Conservation (phyloP, 1,284 basidiomycete species). For the Puccinia hordei region DNA sequence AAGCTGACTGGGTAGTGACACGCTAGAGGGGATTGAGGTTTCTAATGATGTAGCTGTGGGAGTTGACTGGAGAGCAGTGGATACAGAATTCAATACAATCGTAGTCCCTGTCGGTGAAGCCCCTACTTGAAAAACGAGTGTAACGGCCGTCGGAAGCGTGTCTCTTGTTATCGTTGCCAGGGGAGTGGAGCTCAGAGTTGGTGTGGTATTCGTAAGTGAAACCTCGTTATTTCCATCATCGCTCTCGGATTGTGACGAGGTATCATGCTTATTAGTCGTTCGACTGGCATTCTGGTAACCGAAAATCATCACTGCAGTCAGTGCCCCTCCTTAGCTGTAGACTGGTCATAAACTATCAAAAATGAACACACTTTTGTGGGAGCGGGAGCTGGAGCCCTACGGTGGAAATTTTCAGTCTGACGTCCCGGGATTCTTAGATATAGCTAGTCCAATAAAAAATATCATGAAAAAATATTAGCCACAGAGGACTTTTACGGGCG, state of each 20-base stretch:
- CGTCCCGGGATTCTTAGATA: background rate
- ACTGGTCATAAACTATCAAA: background rate
- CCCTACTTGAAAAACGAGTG: background rate
- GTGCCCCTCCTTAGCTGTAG: background rate
- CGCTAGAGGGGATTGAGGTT: background rate
- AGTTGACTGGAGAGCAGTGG: background rate
- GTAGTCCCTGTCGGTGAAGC: background rate
- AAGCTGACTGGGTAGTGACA: background rate
- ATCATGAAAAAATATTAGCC: background rate
- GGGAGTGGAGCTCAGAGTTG: background rate
- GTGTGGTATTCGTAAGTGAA: background rate
- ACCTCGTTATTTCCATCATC: background rate
- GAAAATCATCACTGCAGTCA: background rate
- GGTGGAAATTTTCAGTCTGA: background rate
- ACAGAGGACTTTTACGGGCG: background rate
- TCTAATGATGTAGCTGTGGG: background rate
- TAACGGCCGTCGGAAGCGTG: background rate
- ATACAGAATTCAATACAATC: background rate
- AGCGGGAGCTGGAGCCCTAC: background rate
- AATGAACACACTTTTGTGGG: background rate
- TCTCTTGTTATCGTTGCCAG: background rate
- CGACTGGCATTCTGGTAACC: background rate
- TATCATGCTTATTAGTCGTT: constrained; percentile 2
- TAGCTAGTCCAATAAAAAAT: background rate
- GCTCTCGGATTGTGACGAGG: background rate